A percentile compares a stretch with the other conserved stretches of the same genome.
These are phyloP conservation scores for Moricandia moricandioides DNA, from an alignment of 345 rosid species.

Conservation along the genomic window DNA sequence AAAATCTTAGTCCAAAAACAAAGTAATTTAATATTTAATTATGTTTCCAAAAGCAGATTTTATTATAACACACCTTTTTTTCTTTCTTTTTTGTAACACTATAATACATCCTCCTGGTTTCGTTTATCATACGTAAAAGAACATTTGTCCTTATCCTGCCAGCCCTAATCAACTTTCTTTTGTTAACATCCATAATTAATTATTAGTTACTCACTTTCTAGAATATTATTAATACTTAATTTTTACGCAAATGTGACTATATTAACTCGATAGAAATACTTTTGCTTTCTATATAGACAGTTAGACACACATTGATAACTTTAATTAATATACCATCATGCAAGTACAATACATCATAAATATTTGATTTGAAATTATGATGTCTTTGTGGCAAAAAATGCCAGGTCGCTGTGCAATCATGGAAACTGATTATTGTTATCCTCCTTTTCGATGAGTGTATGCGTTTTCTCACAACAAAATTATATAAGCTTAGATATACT, in stretches of 20 bases:
- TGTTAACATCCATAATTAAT: not conserved
- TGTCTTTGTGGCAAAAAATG: not conserved
- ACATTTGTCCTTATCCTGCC: conserved; percentile 29
- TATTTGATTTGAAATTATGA: not conserved
- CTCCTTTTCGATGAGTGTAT: not conserved
- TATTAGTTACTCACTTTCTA: conserved; percentile 11
- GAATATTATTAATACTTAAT: not conserved
- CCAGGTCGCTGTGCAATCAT: conserved; percentile 20
- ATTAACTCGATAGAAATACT: not conserved
- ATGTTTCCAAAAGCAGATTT: not conserved
- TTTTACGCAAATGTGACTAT: conserved; percentile 2
- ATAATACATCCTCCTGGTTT: not conserved
- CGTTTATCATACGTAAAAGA: not conserved
- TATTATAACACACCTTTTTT: too few relatives aligned
- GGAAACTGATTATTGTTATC: not conserved
- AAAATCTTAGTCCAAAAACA: not conserved
- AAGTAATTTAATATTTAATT: not conserved
- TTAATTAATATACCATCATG: conserved; percentile 3
- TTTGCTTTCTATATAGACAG: not conserved
- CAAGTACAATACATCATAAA: not conserved
- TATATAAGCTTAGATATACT: not conserved
- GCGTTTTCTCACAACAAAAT: not conserved
- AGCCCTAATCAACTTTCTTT: not conserved
- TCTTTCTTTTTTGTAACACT: too few relatives aligned
- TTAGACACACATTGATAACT: not conserved